A percentile compares a stretch with the other conserved stretches of the same genome.
Evolutionary conservation across 345 rosid species (phyloP).

Genomic region (Sonneratia caseolaris): DNA sequence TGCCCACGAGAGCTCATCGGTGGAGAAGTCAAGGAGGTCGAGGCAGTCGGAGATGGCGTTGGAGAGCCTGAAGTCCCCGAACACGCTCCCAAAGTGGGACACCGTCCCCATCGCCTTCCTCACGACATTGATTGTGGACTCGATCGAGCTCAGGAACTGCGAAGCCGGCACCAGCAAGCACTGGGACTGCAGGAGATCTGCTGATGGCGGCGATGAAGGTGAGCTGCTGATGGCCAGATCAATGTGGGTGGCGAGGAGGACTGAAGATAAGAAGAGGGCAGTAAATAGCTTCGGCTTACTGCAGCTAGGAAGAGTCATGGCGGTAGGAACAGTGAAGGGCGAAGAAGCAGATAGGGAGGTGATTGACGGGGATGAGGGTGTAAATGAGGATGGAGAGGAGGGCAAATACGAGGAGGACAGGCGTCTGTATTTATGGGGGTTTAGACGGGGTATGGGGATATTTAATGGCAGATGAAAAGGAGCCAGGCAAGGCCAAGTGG

Average conservation of each 20-base stretch:
- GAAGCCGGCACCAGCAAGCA: conserved; percentile 14
- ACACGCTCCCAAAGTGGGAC: conserved; percentile 12
- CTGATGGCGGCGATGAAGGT: neutral
- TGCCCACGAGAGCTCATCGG: conserved; percentile 19
- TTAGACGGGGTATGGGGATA: neutral
- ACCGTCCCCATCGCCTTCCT: conserved; percentile 9
- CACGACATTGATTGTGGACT: conserved; percentile 11
- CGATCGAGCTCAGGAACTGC: conserved; percentile 8
- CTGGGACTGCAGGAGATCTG: conserved; percentile 6
- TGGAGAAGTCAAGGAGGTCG: conserved; percentile 18
- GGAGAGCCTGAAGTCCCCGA: conserved; percentile 19
- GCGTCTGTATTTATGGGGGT: neutral
- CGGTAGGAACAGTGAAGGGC: no score
- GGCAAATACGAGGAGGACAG: neutral
- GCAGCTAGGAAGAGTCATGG: neutral
- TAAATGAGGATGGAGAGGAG: neutral
- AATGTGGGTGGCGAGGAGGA: conserved; percentile 2
- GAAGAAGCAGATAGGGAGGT: no score
- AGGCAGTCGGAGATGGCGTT: conserved; percentile 20
- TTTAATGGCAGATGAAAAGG: neutral
- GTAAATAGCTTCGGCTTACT: neutral
- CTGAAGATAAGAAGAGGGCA: neutral
- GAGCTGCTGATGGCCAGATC: neutral
- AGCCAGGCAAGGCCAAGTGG: neutral
- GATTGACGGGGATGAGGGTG: neutral